Evolutionary conservation across 441 rosid species (phyloP).

Genomic region (Melianthus villosus): DNA sequence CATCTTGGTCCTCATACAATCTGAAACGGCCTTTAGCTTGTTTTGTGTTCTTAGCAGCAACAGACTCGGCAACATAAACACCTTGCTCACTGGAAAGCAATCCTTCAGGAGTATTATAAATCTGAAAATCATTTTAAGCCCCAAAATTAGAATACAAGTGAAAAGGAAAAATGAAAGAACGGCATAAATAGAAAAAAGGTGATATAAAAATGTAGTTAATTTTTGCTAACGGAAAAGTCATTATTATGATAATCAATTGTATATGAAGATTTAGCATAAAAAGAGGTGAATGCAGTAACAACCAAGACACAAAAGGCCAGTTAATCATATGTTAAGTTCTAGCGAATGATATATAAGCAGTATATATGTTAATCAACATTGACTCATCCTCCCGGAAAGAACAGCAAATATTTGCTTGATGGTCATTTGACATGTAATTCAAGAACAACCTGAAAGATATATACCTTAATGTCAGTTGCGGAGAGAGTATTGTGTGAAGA

Average conservation of each 20-base stretch:
- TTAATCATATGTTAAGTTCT: no score
- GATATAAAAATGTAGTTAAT: not conserved
- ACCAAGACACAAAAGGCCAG: no score
- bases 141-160: constrained; percentile 3
- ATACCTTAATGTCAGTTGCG: constrained; percentile 64
- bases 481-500: constrained; percentile 70
- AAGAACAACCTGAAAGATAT: constrained; percentile 2
- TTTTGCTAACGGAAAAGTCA: no score
- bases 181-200: not conserved
- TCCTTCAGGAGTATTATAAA: constrained; percentile 81
- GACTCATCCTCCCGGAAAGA: no score
- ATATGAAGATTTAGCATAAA: no score
- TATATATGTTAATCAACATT: no score
- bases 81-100: constrained; percentile 84
- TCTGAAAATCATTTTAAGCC: constrained; percentile 19
- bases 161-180: not conserved
- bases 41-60: constrained; percentile 52
- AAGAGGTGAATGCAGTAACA: no score
- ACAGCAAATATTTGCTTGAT: not conserved
- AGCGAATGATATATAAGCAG: no score
- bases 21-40: constrained; percentile 52
- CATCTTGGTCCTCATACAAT: constrained; percentile 31
- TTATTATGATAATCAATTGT: no score
- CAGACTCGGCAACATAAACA: constrained; percentile 70
- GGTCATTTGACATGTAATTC: not conserved